These are phyloP conservation scores for Physcomitrium patens DNA, from an alignment of 225 moss, liverwort and hornwort species.

Conservation along the genomic window DNA sequence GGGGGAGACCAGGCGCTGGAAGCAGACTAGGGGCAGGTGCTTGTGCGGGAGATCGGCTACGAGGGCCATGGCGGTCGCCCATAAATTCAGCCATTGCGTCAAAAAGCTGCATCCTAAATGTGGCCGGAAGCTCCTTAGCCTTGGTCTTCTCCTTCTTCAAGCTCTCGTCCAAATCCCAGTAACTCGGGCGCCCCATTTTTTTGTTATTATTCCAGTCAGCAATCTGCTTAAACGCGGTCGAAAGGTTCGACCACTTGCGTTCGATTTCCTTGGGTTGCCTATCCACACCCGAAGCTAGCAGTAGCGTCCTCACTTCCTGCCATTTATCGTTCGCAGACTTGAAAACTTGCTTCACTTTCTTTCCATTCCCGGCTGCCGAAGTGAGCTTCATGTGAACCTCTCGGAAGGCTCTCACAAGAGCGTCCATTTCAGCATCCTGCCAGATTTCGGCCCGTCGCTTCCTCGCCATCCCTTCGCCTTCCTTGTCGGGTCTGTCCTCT, in stretches of 20 bases:
- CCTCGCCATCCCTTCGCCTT: conserved; percentile 44
- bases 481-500: conserved; percentile 50
- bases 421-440: conserved; percentile 77
- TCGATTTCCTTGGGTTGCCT: conserved; percentile 69
- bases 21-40: neutral
- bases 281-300: conserved; percentile 56
- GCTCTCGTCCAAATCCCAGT: conserved; percentile 68
- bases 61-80: conserved; percentile 57
- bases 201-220: conserved; percentile 62
- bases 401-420: conserved; percentile 62
- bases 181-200: conserved; percentile 57
- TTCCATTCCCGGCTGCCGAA: conserved; percentile 57
- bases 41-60: conserved; percentile 53
- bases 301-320: conserved; percentile 62
- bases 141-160: conserved; percentile 75
- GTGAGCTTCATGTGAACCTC: conserved; percentile 75
- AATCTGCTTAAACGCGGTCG: conserved; percentile 74
- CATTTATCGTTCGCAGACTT: conserved; percentile 71
- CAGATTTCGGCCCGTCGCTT: conserved; percentile 73
- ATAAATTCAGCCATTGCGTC: conserved; percentile 71
- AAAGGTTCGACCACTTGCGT: conserved; percentile 70
- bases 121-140: conserved; percentile 66
- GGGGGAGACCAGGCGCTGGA: conserved; percentile 34
- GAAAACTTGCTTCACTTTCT: conserved; percentile 74
- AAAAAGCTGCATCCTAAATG: conserved; percentile 65